phyloP scores from a whole-genome alignment of 176 grass and related monocot species.

The Cymbopogon citratus region DNA sequence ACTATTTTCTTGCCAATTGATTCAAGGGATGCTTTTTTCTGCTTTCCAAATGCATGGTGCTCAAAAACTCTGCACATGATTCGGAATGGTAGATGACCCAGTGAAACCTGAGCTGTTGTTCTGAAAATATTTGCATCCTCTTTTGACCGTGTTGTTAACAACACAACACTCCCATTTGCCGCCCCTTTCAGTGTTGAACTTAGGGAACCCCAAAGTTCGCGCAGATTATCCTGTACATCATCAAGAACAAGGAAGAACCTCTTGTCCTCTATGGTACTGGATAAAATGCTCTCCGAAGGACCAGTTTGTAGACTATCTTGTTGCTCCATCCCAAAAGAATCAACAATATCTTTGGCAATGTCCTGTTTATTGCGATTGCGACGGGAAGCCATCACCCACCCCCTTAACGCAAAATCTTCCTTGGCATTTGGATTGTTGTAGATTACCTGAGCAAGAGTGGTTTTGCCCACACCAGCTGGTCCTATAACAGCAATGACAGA shows the following conservation, averaged over 20 bases:
- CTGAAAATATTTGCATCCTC: constrained; percentile 10
- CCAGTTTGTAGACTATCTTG: background rate
- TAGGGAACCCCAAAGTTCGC: background rate
- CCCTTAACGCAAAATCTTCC: background rate
- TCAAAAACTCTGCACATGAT: constrained; percentile 2
- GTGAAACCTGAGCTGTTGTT: background rate
- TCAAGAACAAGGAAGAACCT: constrained; percentile 36
- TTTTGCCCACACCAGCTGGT: constrained; percentile 43
- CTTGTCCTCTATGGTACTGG: background rate
- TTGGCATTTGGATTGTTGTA: constrained; percentile 16
- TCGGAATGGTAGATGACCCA: background rate
- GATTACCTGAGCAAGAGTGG: constrained; percentile 34
- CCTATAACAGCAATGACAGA: constrained; percentile 41
- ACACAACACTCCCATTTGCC: background rate
- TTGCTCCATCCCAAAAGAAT: background rate
- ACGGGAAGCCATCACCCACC: constrained; percentile 30
- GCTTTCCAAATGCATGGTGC: constrained; percentile 34
- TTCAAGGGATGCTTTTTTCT: background rate
- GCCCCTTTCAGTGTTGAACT: background rate
- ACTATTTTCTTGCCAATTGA: constrained; percentile 26
- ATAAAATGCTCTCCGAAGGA: background rate
- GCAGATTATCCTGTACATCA: constrained; percentile 18
- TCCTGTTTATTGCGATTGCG: background rate
- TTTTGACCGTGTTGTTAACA: constrained; percentile 7
- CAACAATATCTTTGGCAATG: background rate